Evolutionary conservation across 164 flowering plant species (phyloP).

Genomic region (Vitis riparia): DNA sequence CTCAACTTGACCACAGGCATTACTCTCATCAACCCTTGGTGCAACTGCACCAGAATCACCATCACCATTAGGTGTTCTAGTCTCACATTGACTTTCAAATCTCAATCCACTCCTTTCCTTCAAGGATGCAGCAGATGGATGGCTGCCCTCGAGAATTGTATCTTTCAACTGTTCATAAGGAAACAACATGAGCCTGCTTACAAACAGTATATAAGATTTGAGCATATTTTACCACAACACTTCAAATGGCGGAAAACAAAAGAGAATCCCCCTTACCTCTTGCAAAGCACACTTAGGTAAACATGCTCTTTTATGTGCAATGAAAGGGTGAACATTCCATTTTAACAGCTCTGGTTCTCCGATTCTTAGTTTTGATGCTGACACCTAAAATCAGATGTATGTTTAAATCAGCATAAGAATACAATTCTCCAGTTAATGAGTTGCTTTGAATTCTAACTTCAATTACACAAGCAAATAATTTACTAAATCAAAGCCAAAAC

Average conservation of each 20-base stretch:
- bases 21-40: conserved; percentile 8
- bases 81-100: conserved; percentile 5
- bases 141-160: conserved; percentile 36
- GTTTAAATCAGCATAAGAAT: neutral
- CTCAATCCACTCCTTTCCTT: conserved; percentile 37
- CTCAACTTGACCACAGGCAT: neutral
- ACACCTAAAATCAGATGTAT: conserved; percentile 21
- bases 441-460: neutral
- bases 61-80: conserved; percentile 7
- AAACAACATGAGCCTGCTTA: conserved; percentile 4
- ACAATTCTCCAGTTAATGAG: neutral
- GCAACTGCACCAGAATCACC: conserved; percentile 7
- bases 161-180: conserved; percentile 52
- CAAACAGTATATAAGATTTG: neutral
- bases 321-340: conserved; percentile 43
- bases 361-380: conserved; percentile 18
- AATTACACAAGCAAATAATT: neutral
- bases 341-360: conserved; percentile 28
- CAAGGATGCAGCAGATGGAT: conserved; percentile 33
- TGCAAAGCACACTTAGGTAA: conserved; percentile 48
- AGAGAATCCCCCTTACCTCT: conserved; percentile 33
- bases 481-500: neutral
- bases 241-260: neutral
- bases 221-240: neutral
- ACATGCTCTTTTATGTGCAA: conserved; percentile 47